Evolutionary conservation across 2,329 filamentous ascomycete genomes (phyloP).

Genomic region (Beauveria bassiana): DNA sequence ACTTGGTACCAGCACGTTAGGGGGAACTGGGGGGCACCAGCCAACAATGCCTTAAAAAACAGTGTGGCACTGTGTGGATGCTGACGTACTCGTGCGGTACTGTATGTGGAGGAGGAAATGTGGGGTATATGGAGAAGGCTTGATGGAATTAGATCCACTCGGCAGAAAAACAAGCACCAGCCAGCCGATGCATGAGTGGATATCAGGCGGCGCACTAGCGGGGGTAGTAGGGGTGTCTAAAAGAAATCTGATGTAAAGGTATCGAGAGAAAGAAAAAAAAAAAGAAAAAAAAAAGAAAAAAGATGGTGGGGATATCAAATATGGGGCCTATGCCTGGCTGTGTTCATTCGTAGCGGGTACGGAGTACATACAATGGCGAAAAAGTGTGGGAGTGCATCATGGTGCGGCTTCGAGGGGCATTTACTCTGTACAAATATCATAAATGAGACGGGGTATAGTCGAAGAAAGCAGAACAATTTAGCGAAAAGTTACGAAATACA

Average conservation of each 20-base stretch:
- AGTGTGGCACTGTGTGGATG: background rate
- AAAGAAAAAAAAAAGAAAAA: background rate
- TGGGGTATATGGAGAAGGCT: background rate
- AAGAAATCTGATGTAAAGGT: background rate
- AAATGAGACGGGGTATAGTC: too few relatives aligned
- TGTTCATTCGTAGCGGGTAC: too few relatives aligned
- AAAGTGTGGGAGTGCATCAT: too few relatives aligned
- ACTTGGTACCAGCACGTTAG: too few relatives aligned
- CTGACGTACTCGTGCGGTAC: too few relatives aligned
- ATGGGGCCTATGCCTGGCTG: too few relatives aligned
- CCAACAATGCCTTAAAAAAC: background rate
- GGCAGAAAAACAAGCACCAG: constrained; percentile 9
- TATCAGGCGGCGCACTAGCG: background rate
- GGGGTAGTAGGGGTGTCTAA: background rate
- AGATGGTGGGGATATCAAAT: too few relatives aligned
- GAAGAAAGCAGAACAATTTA: too few relatives aligned
- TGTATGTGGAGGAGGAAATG: background rate
- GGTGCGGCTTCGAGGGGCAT: too few relatives aligned
- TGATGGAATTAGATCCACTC: background rate
- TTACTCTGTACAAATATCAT: too few relatives aligned
- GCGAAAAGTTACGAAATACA: too few relatives aligned
- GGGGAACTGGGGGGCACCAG: background rate
- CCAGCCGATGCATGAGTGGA: constrained; percentile 8
- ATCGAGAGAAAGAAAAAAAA: background rate
- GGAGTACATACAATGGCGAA: too few relatives aligned